Evolutionary conservation across 192 early-diverging fungal genomes (phyloP).

Genomic region (Backusella macrospora): DNA sequence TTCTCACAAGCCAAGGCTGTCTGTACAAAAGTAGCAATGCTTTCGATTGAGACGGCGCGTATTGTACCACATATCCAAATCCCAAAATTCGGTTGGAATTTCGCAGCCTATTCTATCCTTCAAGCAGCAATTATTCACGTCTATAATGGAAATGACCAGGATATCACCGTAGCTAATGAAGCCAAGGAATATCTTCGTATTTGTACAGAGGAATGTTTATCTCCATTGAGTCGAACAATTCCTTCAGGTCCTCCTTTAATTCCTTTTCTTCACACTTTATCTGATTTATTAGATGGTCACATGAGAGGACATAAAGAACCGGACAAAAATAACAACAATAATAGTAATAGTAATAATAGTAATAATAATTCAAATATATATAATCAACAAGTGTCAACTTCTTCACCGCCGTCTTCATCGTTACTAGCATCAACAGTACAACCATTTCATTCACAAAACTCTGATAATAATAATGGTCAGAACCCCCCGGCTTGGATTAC

Average conservation of each 20-base stretch:
- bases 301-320: not conserved
- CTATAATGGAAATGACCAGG: slow-evolving; percentile 25
- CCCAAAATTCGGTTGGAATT: slow-evolving; percentile 29
- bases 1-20: not conserved
- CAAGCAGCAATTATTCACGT: slow-evolving; percentile 35
- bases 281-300: slow-evolving; percentile 3
- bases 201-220: slow-evolving; percentile 25
- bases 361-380: not conserved
- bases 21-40: slow-evolving; percentile 25
- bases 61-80: slow-evolving; percentile 8
- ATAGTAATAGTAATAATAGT: not conserved
- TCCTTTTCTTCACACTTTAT: slow-evolving; percentile 2
- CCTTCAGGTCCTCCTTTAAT: slow-evolving; percentile 22
- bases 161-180: slow-evolving; percentile 7
- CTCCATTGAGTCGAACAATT: slow-evolving; percentile 19
- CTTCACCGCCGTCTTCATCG: not conserved
- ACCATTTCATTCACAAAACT: not conserved
- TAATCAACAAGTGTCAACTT: not conserved
- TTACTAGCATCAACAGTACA: not conserved
- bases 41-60: slow-evolving; percentile 21
- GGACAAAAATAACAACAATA: not conserved
- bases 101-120: slow-evolving; percentile 32
- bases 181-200: slow-evolving; percentile 26
- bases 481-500: not conserved
- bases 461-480: not conserved